Evolutionary conservation across 1,139 yeast species (phyloP), one percentile per base, ranked within the genome.

Genomic region (Candida sp.): DNA sequence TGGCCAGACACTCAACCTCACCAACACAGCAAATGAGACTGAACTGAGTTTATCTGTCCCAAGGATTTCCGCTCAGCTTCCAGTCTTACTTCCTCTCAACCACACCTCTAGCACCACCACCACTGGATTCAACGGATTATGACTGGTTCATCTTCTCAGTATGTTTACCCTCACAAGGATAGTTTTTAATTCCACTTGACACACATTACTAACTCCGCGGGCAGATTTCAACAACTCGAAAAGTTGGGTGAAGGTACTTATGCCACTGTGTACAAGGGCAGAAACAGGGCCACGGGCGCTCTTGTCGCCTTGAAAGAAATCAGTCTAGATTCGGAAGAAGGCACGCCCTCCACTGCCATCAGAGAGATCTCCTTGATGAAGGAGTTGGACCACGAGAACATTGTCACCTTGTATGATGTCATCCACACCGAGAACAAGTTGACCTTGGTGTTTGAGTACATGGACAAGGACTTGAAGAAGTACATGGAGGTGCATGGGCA

Each of bases 321-420:
- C 69, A 91, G 88, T 61, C 78, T 94, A 57, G 99, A 94, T 66
- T 88, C 96, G 23, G 98, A 93, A 65, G 99, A 94, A 70, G 99
- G 99, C 9, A 94, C 98, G 0, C 99, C 99, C 2, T 92, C 98
- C 0, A 94, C 99, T 0, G 99, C 99, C 7, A 94, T 94, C 58
- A 81, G 99, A 61, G 99, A 94, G 70, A 94, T 94, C 54, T 94
- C 98, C 7, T 76, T 94, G 55, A 91, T 94, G 98, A 94, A 94
- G 69, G 99, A 94, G 68, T 80, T 94, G 59, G 93, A 91, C 66
- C 96, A 93, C 68, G 97, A 92, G 58, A 94, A 94, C 68, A 92
- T 94, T 55, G 97, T 94, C 42, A 86, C 97, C 22, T 76, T 94
- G 45, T 92, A 92, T 71, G 98, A 94, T 69, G 98, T 94, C 33